Base-by-base conservation (phyloP, 1,139 yeast genomes). In the Geotrichum cucujoidarum region DNA sequence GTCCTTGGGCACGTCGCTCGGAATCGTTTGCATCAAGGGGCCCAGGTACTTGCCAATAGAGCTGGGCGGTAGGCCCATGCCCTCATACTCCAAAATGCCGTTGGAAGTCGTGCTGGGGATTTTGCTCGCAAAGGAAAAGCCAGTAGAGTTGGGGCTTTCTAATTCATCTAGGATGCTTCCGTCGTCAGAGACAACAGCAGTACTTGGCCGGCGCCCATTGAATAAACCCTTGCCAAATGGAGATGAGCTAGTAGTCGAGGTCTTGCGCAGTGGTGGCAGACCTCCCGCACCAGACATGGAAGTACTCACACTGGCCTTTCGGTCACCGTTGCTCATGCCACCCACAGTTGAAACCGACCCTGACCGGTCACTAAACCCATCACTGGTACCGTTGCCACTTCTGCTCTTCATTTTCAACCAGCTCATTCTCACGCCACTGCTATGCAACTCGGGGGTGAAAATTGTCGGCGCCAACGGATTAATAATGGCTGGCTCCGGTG, bases 391-490 rank as follows among this genome's bases (percentile, higher is more conserved):
- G 10, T 10, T 6, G 8, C 27, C 27, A 24, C 8, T 24, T 24
- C 6, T 6, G 22, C 31, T n/a, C 30, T 45, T 18, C 33, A 47
- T 39, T 13, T 22, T 30, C 35, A 43, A 27, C 27, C 36, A 29
- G 11, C 30, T 18, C 20, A n/a, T n/a, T n/a, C 57, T 52, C 30
- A 58, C 57, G 10, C 67, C 66, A 21, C 55, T 51, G n/a, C 65
- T 57, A 42, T 56, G 57, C 27, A 61, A 52, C 16, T 59, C 51
- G 13, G 67, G 66, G 22, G 54, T 55, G 30, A 56, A 57, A 32
- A 57, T 55, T 13, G 65, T 60, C 7, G 70, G 69, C 2, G 69
- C 65, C 45, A 67, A 53, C 21, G 70, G 70, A 49, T 67, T 67
- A 38, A 64, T 55, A 18, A 61, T 60, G 24, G 60, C 54, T 18